Conservation (phyloP, 2,329 filamentous ascomycete genomes). For the Rutstroemia sydowiana region DNA sequence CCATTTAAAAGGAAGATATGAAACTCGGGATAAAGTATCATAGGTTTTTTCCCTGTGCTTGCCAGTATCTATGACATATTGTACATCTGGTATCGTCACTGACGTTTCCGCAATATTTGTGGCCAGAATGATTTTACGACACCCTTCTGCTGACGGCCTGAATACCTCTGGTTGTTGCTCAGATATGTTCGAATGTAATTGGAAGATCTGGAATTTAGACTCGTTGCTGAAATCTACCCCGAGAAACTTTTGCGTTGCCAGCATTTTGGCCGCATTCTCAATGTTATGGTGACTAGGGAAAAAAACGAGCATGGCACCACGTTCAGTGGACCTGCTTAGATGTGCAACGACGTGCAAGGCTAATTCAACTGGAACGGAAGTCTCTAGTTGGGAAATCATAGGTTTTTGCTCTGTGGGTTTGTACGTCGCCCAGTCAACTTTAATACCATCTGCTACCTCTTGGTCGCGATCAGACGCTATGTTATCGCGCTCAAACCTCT, state of each 20-base stretch:
- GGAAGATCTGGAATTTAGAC: slow-evolving; percentile 77
- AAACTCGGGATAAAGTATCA: slow-evolving; percentile 81
- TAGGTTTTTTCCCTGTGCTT: slow-evolving; percentile 92
- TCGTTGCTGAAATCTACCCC: slow-evolving; percentile 47
- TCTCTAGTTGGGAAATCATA: slow-evolving; percentile 42
- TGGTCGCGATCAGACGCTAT: too few species aligned
- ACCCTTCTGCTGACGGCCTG: slow-evolving; percentile 60
- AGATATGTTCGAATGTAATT: slow-evolving; percentile 81
- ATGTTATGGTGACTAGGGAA: slow-evolving; percentile 87
- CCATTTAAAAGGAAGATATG: slow-evolving; percentile 86
- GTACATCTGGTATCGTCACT: slow-evolving; percentile 93
- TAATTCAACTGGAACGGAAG: slow-evolving; percentile 56
- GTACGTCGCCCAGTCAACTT: not conserved
- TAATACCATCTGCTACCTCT: too few species aligned
- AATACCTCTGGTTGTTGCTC: slow-evolving; percentile 86
- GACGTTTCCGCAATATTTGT: slow-evolving; percentile 98
- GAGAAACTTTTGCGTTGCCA: slow-evolving; percentile 65
- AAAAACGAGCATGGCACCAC: slow-evolving; percentile 86
- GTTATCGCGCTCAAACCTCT: too few species aligned
- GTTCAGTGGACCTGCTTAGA: slow-evolving; percentile 66
- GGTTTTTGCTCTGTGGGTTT: not conserved
- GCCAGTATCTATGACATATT: slow-evolving; percentile 89
- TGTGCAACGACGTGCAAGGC: slow-evolving; percentile 84
- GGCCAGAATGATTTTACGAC: slow-evolving; percentile 84
- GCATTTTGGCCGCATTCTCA: slow-evolving; percentile 60